Base-by-base conservation (phyloP, 2,329 filamentous ascomycete species). In the Sporothrix brunneoviolacea region DNA sequence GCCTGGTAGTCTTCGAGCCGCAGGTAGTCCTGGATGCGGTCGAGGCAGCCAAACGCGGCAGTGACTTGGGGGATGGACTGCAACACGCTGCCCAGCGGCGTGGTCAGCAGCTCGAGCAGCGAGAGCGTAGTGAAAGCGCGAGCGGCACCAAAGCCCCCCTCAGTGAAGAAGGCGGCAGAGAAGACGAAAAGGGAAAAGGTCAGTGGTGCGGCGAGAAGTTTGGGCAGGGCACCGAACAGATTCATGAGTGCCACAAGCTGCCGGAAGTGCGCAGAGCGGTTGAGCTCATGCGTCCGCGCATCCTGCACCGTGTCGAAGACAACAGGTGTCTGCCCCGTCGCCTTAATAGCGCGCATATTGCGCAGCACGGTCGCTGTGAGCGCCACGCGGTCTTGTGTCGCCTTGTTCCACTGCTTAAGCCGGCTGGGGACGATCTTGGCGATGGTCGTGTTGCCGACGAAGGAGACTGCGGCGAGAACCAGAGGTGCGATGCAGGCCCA, bases 21-120 rank as follows among this genome's bases (percentile, higher is more conserved):
- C 2, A 70, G 52, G 39, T 62, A 70, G 2, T 37, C 40, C 42
- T 71, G 67, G 2, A 71, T 68, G 19, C 66, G 60, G 9, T 67
- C 63, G 45, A 69, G 67, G 13, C 44, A 47, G 3, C 32, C 43
- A 8, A 24, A n/a, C 10, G 33, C 33, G 4, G 43, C 43, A 15
- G 43, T 38, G 15, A 46, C 35, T 3, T 37, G 22, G 2, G 43
- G 43, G 9, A 46, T 46, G 3, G 41, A 44, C 28, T 44, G 41
- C 18, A 44, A 12, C 5, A 44, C 41, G 1, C 27, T 44, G 16
- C 41, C 41, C 10, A 44, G 41, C 6, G 41, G 41, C 10, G 41
- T 44, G 6, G 41, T 33, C 30, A 44, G 18, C 10, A 44, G 41
- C 18, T 44, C 41, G 4, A 44, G 41, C 16, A 44, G 28, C 10